Percentiles rank a stretch among this genome's conserved stretches.
These are phyloP conservation scores for Clavispora santaluciae DNA, from an alignment of 805 yeast genomes.

Conservation along the genomic window DNA sequence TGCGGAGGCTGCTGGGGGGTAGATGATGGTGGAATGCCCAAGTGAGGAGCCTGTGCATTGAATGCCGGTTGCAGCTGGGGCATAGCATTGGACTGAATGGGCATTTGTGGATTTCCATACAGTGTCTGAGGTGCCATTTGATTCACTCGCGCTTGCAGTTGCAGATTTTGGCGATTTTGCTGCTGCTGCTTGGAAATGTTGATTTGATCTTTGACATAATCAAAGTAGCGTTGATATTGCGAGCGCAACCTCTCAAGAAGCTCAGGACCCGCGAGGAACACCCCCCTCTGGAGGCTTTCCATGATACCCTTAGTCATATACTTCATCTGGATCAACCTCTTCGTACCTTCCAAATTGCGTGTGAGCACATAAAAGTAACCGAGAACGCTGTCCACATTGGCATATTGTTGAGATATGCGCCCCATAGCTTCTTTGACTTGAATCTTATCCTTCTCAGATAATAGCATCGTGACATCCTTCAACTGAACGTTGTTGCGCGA, in stretches of 20 bases:
- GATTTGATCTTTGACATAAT: slow-evolving; percentile 65
- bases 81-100: slow-evolving; percentile 1
- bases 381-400: slow-evolving; percentile 68
- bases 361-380: slow-evolving; percentile 77
- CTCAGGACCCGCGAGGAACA: slow-evolving; percentile 68
- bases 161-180: not conserved
- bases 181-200: slow-evolving; percentile 33
- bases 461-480: slow-evolving; percentile 57
- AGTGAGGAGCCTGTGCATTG: slow-evolving; percentile 1
- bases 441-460: slow-evolving; percentile 61
- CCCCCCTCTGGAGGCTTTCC: slow-evolving; percentile 61
- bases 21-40: slow-evolving; percentile 5
- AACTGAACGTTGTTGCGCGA: slow-evolving; percentile 60
- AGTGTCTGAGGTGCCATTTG: slow-evolving; percentile 2
- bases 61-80: slow-evolving; percentile 3
- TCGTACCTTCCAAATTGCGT: slow-evolving; percentile 69
- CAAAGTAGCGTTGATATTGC: slow-evolving; percentile 72
- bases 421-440: slow-evolving; percentile 51
- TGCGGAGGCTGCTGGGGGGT: slow-evolving; percentile 10
- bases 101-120: slow-evolving; percentile 5
- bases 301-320: slow-evolving; percentile 72
- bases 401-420: slow-evolving; percentile 54
- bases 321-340: slow-evolving; percentile 71
- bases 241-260: slow-evolving; percentile 62
- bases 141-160: slow-evolving; percentile 4